phyloP scores from a whole-genome alignment of 1,284 basidiomycete species.

The Lentinus polychrous region DNA sequence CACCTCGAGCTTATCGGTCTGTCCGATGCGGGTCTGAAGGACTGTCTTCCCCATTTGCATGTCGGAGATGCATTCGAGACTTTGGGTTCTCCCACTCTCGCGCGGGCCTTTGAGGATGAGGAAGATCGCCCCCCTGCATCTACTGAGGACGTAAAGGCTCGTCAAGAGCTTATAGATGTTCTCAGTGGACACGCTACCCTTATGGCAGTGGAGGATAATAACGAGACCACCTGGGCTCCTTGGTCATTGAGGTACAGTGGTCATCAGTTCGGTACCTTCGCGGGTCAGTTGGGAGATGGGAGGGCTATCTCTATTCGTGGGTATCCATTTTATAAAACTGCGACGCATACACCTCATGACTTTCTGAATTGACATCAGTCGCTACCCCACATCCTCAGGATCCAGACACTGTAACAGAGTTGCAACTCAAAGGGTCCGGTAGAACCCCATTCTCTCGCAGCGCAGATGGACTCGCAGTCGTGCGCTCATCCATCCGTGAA shows the following conservation, averaged over 20 bases:
- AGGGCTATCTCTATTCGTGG: slow-evolving; percentile 82
- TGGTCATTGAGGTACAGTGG: slow-evolving; percentile 88
- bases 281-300: slow-evolving; percentile 96
- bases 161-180: slow-evolving; percentile 73
- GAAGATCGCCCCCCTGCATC: slow-evolving; percentile 26
- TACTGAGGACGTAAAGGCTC: slow-evolving; percentile 34
- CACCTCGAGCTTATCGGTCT: slow-evolving; percentile 63
- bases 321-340: slow-evolving; percentile 20
- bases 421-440: slow-evolving; percentile 93
- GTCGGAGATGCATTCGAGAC: slow-evolving; percentile 74
- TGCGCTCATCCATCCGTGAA: slow-evolving; percentile 89
- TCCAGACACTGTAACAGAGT: slow-evolving; percentile 59
- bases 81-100: slow-evolving; percentile 51
- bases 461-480: slow-evolving; percentile 91
- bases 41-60: slow-evolving; percentile 82
- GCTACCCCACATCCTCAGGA: slow-evolving; percentile 66
- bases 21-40: slow-evolving; percentile 59
- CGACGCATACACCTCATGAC: slow-evolving; percentile 20
- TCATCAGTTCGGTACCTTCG: slow-evolving; percentile 91
- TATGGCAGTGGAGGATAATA: slow-evolving; percentile 38
- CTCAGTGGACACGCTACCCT: slow-evolving; percentile 75
- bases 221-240: slow-evolving; percentile 60
- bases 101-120: slow-evolving; percentile 11
- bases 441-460: slow-evolving; percentile 89
- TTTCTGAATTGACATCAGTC: slow-evolving; percentile 34